Evolutionary conservation across 495 filamentous ascomycete species (phyloP), one percentile per base, ranked within the genome.

Genomic region (Melanomma pulvis-pyrius): DNA sequence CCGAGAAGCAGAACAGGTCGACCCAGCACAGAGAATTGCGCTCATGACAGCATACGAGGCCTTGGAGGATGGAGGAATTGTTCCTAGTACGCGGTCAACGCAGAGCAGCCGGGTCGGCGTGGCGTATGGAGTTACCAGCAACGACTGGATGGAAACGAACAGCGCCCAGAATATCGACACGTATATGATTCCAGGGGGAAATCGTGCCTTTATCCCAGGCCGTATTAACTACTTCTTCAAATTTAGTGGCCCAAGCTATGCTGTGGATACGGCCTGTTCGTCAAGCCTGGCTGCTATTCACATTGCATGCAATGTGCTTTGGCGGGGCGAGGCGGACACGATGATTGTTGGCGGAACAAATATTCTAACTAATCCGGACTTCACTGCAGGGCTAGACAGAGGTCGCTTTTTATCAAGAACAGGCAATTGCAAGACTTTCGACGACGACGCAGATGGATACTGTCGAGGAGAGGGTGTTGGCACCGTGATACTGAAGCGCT

Each of bases 401-500:
- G 72, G 70, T 4, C 69, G 70, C 28, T 74, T 74, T 39, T 60
- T 74, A 0, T 66, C 72, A 32, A 67, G 46, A 28, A 71, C 68
- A 3, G 55, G 57, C 65, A 68, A 71, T 15, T 74, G 72, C 59
- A 74, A 74, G 41, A 72, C 70, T 15, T 74, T 49, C 17, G 69
- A 72, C 54, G 64, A 60, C 24, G 36, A 29, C 25, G 72, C 72
- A 24, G 70, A 74, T 55, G 72, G 72, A 36, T 74, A 72, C 44
- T 74, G 72, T 49, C 70, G 72, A 15, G 80, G 68, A 1, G 83
- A 85, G 0, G 82, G 74, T 2, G 73, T 83, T 13, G 82, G 74
- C 0, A 74, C 75, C 0, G 39, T 83, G 0, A 68, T 66, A n/a
- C 4, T 66, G 26, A 66, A 66, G 46, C 22, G 66, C 9, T 44